Percentiles rank a stretch among this genome's conserved stretches.
These are phyloP conservation scores for Pseudozyma pruni DNA, from an alignment of 1,284 basidiomycete species.

Conservation along the genomic window DNA sequence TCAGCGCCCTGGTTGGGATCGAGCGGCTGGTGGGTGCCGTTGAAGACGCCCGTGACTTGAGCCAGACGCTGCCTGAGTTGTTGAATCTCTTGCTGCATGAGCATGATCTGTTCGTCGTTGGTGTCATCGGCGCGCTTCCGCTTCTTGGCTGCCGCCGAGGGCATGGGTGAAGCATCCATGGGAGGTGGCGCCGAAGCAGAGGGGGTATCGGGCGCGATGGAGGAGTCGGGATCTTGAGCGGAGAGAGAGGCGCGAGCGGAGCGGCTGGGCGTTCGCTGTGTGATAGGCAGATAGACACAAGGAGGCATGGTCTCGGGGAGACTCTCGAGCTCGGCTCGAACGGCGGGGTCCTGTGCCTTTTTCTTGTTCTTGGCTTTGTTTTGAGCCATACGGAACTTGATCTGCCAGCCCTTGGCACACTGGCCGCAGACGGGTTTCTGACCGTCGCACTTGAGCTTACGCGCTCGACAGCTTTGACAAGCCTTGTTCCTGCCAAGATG, in stretches of 20 bases:
- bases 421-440: constrained; percentile 58
- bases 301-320: constrained; percentile 51
- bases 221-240: constrained; percentile 24
- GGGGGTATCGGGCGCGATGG: constrained; percentile 23
- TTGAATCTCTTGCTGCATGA: constrained; percentile 44
- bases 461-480: constrained; percentile 57
- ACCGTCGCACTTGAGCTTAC: constrained; percentile 61
- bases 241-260: constrained; percentile 30
- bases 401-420: constrained; percentile 58
- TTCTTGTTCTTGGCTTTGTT: constrained; percentile 55
- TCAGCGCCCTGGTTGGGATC: constrained; percentile 20
- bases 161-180: constrained; percentile 39
- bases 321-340: constrained; percentile 40
- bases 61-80: constrained; percentile 46
- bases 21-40: constrained; percentile 19
- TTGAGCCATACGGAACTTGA: constrained; percentile 52
- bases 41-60: constrained; percentile 45
- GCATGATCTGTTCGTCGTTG: constrained; percentile 33
- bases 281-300: constrained; percentile 50
- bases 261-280: constrained; percentile 35
- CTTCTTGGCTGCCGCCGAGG: constrained; percentile 37
- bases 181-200: constrained; percentile 17
- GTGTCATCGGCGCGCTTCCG: constrained; percentile 43
- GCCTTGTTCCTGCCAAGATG: constrained; percentile 60
- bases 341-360: constrained; percentile 38